phyloP scores from a whole-genome alignment of 2,329 filamentous ascomycete species.

The Arthrobotrys sphaeroides region DNA sequence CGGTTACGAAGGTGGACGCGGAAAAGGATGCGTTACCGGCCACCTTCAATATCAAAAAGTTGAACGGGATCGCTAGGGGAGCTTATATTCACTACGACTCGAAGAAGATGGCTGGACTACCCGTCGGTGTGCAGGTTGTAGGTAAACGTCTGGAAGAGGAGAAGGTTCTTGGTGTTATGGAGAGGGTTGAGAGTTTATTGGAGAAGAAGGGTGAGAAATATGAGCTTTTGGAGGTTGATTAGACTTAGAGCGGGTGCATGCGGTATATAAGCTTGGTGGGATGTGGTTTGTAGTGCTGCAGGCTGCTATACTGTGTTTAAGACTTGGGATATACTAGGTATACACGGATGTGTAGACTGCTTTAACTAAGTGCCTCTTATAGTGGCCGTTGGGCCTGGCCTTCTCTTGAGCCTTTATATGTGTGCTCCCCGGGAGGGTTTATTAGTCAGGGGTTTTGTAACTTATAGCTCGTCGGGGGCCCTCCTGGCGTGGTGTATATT shows the following conservation, averaged over 20 bases:
- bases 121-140: slow-evolving; percentile 85
- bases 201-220: slow-evolving; percentile 65
- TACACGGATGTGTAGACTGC: not conserved
- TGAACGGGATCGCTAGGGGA: slow-evolving; percentile 82
- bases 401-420: not conserved
- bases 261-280: too few species aligned
- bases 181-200: slow-evolving; percentile 77
- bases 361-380: not conserved
- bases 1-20: slow-evolving; percentile 83
- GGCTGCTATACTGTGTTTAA: not conserved
- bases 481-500: slow-evolving; percentile 7
- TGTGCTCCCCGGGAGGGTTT: not conserved
- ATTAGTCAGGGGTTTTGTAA: not conserved
- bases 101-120: slow-evolving; percentile 82
- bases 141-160: slow-evolving; percentile 84
- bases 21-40: slow-evolving; percentile 72
- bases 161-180: slow-evolving; percentile 84
- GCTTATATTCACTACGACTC: slow-evolving; percentile 89
- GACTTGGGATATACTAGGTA: not conserved
- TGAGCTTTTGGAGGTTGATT: slow-evolving; percentile 61
- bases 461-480: slow-evolving; percentile 20
- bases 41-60: slow-evolving; percentile 69
- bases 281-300: not conserved
- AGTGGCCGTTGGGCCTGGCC: not conserved
- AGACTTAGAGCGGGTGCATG: not conserved